phyloP scores from a whole-genome alignment of 2,329 filamentous ascomycete genomes.

The Apiospora arundinis region DNA sequence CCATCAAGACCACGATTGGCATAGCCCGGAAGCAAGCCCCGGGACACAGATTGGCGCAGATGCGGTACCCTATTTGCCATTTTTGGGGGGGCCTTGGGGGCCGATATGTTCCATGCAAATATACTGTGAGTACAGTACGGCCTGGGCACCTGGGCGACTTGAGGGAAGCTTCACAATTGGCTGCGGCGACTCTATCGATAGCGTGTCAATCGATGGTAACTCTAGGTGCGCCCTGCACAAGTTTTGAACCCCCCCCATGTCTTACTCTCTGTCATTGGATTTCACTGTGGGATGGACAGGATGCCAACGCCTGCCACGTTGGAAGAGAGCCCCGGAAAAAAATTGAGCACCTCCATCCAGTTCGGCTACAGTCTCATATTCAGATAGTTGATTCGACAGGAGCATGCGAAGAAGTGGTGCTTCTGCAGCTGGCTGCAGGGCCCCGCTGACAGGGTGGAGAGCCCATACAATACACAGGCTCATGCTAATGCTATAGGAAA shows the following conservation, averaged over 20 bases:
- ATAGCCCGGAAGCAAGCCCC: neutral
- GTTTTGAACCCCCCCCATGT: neutral
- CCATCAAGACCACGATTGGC: neutral
- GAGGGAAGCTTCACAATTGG: too few relatives aligned
- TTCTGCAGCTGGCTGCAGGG: constrained; percentile 10
- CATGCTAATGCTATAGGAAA: neutral
- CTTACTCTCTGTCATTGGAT: neutral
- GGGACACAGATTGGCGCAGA: neutral
- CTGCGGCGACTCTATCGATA: too few relatives aligned
- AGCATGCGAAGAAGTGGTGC: constrained; percentile 11
- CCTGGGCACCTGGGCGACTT: neutral
- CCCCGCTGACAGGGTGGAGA: constrained; percentile 1
- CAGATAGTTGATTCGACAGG: constrained; percentile 6
- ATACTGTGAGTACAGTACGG: neutral
- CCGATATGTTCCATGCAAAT: too few relatives aligned
- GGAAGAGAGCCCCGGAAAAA: neutral
- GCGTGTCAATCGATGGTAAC: too few relatives aligned
- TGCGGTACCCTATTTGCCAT: neutral
- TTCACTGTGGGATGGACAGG: neutral
- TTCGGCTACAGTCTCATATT: neutral
- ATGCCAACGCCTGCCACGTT: constrained; percentile 16
- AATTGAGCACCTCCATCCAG: constrained; percentile 2
- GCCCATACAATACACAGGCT: neutral
- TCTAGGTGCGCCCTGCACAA: too few relatives aligned
- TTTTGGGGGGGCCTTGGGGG: neutral